Base-by-base conservation (phyloP, 169 alveolate genomes). In the Ichthyophthirius multifiliis region DNA sequence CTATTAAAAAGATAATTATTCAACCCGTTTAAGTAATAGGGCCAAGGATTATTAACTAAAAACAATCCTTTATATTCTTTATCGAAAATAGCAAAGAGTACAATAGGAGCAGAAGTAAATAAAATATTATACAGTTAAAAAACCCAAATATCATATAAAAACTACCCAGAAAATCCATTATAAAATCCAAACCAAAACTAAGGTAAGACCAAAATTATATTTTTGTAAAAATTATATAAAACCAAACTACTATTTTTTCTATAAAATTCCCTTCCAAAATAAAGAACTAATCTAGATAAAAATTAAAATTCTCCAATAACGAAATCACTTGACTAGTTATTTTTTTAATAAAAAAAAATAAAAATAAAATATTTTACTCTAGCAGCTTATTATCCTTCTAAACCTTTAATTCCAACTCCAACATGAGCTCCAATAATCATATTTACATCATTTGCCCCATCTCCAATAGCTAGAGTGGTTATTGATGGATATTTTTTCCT, bases 371-470 rank as follows among this genome's bases (percentile, higher is more conserved):
- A 41, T 41, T 41, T 55, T 55, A 55, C 71, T 55, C 88, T 86
- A 20, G 88, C 90, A 5, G 94, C 94, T 43, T 88, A 35, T 75
- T 71, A 65, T 27, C 94, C 94, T 64, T 89, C 94, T 44, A 81
- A 82, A 4, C 94, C 93, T 39, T 77, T 67, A n/a, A 88, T 88
- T 1, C 93, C 93, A 0, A 55, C 76, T 6, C 93, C 93, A 12
- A 88, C 87, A 74, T 84, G 85, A 12, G 93, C 92, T 67, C 85
- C 88, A 84, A 76, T 82, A 32, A 90, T 90, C 95, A 90, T 90
- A 34, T 87, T 84, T 1, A 90, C 95, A 81, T 90, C 95, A 63
- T 90, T 90, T 7, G 93, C 95, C 15, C 95, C 95, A 67, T 90
- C 95, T 41, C 95, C 95, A 4, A 90, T 90, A 5, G 93, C 91